These are phyloP conservation scores for Diplodia corticola DNA, from an alignment of 2,329 filamentous ascomycete species.

Conservation along the genomic window DNA sequence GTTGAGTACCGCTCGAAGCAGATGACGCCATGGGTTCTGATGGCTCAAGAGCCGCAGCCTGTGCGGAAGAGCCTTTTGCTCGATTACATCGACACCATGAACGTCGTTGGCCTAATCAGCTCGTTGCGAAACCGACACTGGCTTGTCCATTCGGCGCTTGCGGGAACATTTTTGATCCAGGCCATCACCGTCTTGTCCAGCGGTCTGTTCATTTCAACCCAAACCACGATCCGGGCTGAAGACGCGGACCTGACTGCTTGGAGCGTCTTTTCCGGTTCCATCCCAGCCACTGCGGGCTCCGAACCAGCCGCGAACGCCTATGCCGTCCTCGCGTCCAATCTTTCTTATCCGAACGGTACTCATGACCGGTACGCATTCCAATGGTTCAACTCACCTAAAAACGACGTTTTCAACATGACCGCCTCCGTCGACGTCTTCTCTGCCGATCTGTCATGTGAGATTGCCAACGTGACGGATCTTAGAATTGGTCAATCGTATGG, in stretches of 20 bases:
- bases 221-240: not conserved
- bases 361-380: not conserved
- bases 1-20: constrained; percentile 12
- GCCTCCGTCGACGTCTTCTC: not conserved
- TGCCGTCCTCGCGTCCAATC: not conserved
- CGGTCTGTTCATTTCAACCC: not conserved
- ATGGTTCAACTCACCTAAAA: not conserved
- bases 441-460: not conserved
- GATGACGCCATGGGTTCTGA: not conserved
- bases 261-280: not conserved
- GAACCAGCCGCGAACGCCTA: not conserved
- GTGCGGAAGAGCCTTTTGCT: not conserved
- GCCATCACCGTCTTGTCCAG: not conserved
- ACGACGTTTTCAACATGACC: not conserved
- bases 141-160: not conserved
- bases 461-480: not conserved
- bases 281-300: not conserved
- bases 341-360: not conserved
- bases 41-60: not conserved
- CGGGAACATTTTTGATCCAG: not conserved
- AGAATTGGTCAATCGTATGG: not conserved
- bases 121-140: not conserved
- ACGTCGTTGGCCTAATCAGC: not conserved
- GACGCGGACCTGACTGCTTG: not conserved
- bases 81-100: constrained; percentile 1